A percentile compares a stretch with the other conserved stretches of the same genome.
Evolutionary conservation across 805 yeast genomes (phyloP).

Genomic region (Monosporozyma unispora): DNA sequence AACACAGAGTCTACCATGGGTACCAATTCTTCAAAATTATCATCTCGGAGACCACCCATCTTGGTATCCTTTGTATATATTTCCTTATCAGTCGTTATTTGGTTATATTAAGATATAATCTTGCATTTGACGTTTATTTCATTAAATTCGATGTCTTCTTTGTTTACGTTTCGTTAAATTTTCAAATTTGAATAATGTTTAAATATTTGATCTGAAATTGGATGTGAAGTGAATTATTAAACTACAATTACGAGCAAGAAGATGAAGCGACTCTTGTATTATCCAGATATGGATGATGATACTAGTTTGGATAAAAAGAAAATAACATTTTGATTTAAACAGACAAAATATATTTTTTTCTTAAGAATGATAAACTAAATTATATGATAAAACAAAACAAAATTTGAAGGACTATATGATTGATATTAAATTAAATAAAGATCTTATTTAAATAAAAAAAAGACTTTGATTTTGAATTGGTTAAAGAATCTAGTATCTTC

Average conservation of each 20-base stretch:
- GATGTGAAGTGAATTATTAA: neutral
- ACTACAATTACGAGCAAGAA: too few species aligned
- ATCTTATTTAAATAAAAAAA: constrained; percentile 7
- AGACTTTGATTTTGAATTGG: neutral
- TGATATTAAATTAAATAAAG: constrained; percentile 7
- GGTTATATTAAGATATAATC: neutral
- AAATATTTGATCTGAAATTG: neutral
- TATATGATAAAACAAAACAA: constrained; percentile 2
- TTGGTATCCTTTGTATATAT: neutral
- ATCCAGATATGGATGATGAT: too few species aligned
- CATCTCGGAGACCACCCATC: neutral
- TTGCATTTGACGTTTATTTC: neutral
- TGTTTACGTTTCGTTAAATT: neutral
- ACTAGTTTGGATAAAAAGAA: too few species aligned
- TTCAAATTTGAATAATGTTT: neutral
- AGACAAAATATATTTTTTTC: neutral
- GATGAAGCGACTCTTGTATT: too few species aligned
- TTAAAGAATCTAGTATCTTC: constrained; percentile 30
- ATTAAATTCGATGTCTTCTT: neutral
- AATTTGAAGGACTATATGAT: constrained; percentile 8
- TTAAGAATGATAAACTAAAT: neutral
- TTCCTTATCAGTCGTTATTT: neutral
- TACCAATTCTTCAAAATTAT: neutral
- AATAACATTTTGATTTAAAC: neutral
- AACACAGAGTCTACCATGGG: constrained; percentile 5